phyloP scores from a whole-genome alignment of 768 basidiomycete species.

The Auriscalpium microsporum region DNA sequence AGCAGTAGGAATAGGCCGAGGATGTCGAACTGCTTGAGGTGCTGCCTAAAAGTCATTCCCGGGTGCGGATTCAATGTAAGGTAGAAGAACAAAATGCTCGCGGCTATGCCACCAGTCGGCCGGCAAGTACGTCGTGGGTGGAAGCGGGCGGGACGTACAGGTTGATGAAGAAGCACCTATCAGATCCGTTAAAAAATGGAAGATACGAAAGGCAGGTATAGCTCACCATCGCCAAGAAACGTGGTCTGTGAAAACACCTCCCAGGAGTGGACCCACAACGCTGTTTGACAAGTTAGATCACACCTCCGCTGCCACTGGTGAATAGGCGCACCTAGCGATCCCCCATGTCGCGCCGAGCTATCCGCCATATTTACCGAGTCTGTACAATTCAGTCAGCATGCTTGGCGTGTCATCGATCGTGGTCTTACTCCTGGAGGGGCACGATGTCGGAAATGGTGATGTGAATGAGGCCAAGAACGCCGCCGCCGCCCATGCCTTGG shows the following conservation, averaged over 20 bases:
- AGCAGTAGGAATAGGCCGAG: slow-evolving; percentile 57
- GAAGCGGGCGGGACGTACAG: slow-evolving; percentile 35
- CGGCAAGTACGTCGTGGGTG: slow-evolving; percentile 27
- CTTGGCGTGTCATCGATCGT: not conserved
- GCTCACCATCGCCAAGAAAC: slow-evolving; percentile 71
- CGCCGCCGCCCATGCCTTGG: slow-evolving; percentile 80
- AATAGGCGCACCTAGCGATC: slow-evolving; percentile 34
- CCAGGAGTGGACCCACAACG: slow-evolving; percentile 73
- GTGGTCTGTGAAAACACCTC: slow-evolving; percentile 70
- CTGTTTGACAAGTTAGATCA: slow-evolving; percentile 22
- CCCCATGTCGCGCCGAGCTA: slow-evolving; percentile 76
- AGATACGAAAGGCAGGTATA: slow-evolving; percentile 30
- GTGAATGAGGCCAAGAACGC: slow-evolving; percentile 65
- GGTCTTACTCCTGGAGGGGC: slow-evolving; percentile 58
- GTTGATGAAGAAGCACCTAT: slow-evolving; percentile 71
- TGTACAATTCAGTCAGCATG: slow-evolving; percentile 17
- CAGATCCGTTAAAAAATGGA: not conserved
- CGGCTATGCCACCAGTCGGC: slow-evolving; percentile 66
- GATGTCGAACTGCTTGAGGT: slow-evolving; percentile 65
- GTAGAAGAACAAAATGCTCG: slow-evolving; percentile 56
- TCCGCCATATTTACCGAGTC: slow-evolving; percentile 74
- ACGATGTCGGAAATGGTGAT: slow-evolving; percentile 82
- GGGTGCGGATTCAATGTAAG: slow-evolving; percentile 73
- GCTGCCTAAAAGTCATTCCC: slow-evolving; percentile 45
- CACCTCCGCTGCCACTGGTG: not conserved